A percentile compares a stretch with the other conserved stretches of the same genome.
Conservation (phyloP, 164 flowering plant species). For the Santalum album region DNA sequence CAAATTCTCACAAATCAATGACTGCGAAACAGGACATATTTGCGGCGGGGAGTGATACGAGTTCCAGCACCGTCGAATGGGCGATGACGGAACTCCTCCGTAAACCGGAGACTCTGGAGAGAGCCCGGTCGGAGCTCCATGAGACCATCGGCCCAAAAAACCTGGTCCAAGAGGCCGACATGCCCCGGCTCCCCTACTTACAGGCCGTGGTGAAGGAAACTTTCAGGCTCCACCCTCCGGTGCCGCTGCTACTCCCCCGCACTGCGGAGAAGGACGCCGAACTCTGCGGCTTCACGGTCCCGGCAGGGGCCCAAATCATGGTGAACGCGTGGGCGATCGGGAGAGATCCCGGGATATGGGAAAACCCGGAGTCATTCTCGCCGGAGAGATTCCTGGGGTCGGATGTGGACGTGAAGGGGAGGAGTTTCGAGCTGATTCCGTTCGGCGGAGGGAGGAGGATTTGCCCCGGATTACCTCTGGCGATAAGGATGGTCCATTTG, state of each 20-base stretch:
- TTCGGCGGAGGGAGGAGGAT: slow-evolving; percentile 21
- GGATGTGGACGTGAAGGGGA: slow-evolving; percentile 12
- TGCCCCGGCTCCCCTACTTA: slow-evolving; percentile 13
- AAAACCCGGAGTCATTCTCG: slow-evolving; percentile 8
- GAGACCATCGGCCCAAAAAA: background rate
- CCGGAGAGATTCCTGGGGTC: slow-evolving; percentile 20
- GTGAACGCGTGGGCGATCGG: slow-evolving; percentile 20
- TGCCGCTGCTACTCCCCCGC: slow-evolving; percentile 15
- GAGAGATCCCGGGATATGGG: slow-evolving; percentile 13
- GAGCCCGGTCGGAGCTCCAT: slow-evolving; percentile 7
- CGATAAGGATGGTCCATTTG: slow-evolving; percentile 10
- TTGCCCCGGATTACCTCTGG: slow-evolving; percentile 19
- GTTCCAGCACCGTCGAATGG: slow-evolving; percentile 16
- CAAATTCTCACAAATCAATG: too few relatives aligned
- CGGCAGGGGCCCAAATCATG: slow-evolving; percentile 13
- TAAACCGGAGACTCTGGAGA: slow-evolving; percentile 9
- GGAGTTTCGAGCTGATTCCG: slow-evolving; percentile 15
- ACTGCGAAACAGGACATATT: slow-evolving; percentile 11
- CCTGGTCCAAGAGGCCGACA: slow-evolving; percentile 7
- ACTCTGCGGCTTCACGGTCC: slow-evolving; percentile 7
- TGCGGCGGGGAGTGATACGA: slow-evolving; percentile 15
- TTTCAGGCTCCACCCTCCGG: slow-evolving; percentile 14
- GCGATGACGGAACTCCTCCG: slow-evolving; percentile 14
- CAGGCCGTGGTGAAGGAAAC: slow-evolving; percentile 21
- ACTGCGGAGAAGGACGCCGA: slow-evolving; percentile 8